Evolutionary conservation across 768 basidiomycete species (phyloP).

Genomic region (Suillus tomentosus): DNA sequence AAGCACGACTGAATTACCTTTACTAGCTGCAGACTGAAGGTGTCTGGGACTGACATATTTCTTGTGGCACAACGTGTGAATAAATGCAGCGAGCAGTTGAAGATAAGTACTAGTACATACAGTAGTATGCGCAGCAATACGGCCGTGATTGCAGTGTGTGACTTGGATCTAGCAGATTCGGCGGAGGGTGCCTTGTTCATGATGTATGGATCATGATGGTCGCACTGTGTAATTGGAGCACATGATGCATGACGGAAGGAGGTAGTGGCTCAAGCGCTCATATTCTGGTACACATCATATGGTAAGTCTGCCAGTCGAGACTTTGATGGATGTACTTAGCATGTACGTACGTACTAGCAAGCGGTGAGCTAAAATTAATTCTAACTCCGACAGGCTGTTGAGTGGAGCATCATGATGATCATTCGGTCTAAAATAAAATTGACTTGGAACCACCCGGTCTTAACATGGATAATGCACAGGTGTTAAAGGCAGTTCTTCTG

Average conservation of each 20-base stretch:
- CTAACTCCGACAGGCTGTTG: background rate
- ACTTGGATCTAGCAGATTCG: background rate
- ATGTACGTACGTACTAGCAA: too few relatives aligned
- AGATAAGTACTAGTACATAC: background rate
- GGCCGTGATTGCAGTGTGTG: background rate
- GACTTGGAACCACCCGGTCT: background rate
- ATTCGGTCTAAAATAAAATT: background rate
- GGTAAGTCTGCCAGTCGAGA: background rate
- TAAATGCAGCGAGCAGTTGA: background rate
- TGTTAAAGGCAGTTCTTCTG: background rate
- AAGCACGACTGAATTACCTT: background rate
- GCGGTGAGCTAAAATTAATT: background rate
- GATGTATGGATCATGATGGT: constrained; percentile 1
- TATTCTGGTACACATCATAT: background rate
- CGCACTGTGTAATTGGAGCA: background rate
- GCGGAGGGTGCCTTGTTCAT: background rate
- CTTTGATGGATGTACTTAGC: background rate
- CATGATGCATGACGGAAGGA: background rate
- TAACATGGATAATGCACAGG: background rate
- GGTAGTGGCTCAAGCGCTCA: background rate
- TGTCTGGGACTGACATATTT: background rate
- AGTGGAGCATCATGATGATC: background rate
- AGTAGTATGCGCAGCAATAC: background rate
- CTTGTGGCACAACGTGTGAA: background rate
- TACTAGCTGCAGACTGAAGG: background rate